These are phyloP conservation scores for Saccharomyces hybrid DNA, from an alignment of 1,139 yeast species.

Conservation along the genomic window DNA sequence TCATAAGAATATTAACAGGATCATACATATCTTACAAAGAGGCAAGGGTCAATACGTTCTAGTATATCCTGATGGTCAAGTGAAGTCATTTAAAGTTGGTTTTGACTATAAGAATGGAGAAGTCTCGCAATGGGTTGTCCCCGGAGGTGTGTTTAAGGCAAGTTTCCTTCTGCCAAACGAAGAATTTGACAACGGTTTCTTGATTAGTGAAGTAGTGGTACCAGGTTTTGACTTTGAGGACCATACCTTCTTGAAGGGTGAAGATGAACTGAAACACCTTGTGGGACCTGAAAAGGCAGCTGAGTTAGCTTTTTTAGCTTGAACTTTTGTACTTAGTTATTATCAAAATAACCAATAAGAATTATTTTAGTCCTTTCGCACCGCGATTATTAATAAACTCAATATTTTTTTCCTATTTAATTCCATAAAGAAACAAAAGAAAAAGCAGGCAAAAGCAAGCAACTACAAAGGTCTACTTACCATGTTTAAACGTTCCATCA, in stretches of 20 bases:
- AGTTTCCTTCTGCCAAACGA: constrained; percentile 38
- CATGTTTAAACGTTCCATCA: constrained; percentile 11
- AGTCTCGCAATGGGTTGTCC: constrained; percentile 48
- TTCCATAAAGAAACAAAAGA: neutral
- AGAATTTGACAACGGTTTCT: constrained; percentile 34
- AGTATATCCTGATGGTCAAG: constrained; percentile 39
- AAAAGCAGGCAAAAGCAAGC: neutral
- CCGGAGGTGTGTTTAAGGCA: constrained; percentile 46
- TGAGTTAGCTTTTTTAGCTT: constrained; percentile 28
- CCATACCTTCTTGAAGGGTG: constrained; percentile 36
- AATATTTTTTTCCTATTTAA: neutral
- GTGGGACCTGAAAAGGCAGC: constrained; percentile 35
- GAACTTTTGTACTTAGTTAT: neutral
- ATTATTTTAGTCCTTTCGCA: neutral
- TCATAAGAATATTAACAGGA: constrained; percentile 41
- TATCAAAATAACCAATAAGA: neutral
- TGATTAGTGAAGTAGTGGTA: constrained; percentile 47
- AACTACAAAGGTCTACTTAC: neutral
- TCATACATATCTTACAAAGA: constrained; percentile 42
- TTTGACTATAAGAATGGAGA: constrained; percentile 39
- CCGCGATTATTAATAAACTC: neutral
- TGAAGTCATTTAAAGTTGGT: constrained; percentile 43
- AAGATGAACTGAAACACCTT: constrained; percentile 29
- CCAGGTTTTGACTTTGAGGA: constrained; percentile 50
- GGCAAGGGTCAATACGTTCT: constrained; percentile 46